Percentiles rank a stretch among this genome's conserved stretches.
Conservation (phyloP, 2,329 filamentous ascomycete species). For the Fragosphaeria purpurea region DNA sequence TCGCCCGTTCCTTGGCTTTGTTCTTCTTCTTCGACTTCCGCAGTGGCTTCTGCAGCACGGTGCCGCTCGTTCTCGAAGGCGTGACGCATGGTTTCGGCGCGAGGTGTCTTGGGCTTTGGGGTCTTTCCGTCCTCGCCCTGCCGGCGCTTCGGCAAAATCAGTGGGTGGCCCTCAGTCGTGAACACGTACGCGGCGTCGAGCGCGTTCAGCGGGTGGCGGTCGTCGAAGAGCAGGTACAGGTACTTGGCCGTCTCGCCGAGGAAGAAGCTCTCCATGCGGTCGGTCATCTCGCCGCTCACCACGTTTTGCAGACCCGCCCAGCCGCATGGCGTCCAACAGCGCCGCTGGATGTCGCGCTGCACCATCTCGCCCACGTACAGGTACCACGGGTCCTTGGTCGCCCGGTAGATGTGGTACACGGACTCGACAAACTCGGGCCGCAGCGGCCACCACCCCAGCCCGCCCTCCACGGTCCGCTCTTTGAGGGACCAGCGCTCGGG, state of each 20-base stretch:
- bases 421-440: conserved; percentile 96
- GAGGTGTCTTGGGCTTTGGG: neutral
- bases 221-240: conserved; percentile 81
- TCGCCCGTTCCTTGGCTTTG: too few species aligned
- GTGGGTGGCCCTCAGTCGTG: conserved; percentile 88
- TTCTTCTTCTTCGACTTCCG: too few species aligned
- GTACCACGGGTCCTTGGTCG: conserved; percentile 93
- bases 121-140: conserved; percentile 5
- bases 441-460: conserved; percentile 89
- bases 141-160: conserved; percentile 58
- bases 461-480: conserved; percentile 73
- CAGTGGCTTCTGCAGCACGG: too few species aligned
- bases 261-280: conserved; percentile 99
- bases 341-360: conserved; percentile 71
- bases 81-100: neutral
- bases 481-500: conserved; percentile 89
- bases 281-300: conserved; percentile 70
- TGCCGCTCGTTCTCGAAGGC: too few species aligned
- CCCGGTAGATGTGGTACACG: conserved; percentile 89
- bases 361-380: conserved; percentile 94
- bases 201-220: conserved; percentile 75
- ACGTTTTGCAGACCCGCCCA: conserved; percentile 88
- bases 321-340: conserved; percentile 84
- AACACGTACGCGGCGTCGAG: conserved; percentile 86
- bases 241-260: conserved; percentile 95